Percentiles rank a stretch among this genome's conserved stretches.
Conservation (phyloP, 2,329 filamentous ascomycete species). For the Zarea fungicola region DNA sequence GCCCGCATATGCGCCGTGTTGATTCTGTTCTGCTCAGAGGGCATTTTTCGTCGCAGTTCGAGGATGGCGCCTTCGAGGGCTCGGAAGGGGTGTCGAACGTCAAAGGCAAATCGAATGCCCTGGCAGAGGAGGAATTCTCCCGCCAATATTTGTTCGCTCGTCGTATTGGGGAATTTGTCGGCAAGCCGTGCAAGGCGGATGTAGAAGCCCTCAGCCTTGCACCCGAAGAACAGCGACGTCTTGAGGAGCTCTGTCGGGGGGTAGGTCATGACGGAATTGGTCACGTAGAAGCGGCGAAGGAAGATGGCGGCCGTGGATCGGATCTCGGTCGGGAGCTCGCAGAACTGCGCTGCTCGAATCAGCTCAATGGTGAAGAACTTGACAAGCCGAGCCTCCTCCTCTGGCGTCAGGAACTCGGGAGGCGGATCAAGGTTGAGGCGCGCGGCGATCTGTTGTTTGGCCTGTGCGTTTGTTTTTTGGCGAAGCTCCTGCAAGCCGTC, state of each 20-base stretch:
- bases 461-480: conserved; percentile 71
- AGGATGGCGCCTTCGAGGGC: conserved; percentile 81
- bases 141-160: conserved; percentile 75
- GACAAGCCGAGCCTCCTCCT: conserved; percentile 78
- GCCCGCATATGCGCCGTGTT: conserved; percentile 66
- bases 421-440: conserved; percentile 50
- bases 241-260: conserved; percentile 84
- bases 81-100: conserved; percentile 85
- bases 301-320: conserved; percentile 75
- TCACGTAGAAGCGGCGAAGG: conserved; percentile 90
- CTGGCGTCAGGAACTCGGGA: conserved; percentile 74
- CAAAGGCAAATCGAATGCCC: conserved; percentile 87
- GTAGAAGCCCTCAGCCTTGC: conserved; percentile 85
- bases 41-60: conserved; percentile 66
- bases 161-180: conserved; percentile 63
- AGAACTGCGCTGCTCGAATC: conserved; percentile 51
- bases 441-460: conserved; percentile 54
- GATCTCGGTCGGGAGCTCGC: conserved; percentile 45
- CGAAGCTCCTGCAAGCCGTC: conserved; percentile 67
- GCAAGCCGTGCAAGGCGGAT: conserved; percentile 61
- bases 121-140: conserved; percentile 92
- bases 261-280: conserved; percentile 95
- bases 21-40: conserved; percentile 51
- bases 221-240: conserved; percentile 86
- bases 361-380: conserved; percentile 66